Conservation (phyloP, 805 yeast species). For the Spathaspora girioi region DNA sequence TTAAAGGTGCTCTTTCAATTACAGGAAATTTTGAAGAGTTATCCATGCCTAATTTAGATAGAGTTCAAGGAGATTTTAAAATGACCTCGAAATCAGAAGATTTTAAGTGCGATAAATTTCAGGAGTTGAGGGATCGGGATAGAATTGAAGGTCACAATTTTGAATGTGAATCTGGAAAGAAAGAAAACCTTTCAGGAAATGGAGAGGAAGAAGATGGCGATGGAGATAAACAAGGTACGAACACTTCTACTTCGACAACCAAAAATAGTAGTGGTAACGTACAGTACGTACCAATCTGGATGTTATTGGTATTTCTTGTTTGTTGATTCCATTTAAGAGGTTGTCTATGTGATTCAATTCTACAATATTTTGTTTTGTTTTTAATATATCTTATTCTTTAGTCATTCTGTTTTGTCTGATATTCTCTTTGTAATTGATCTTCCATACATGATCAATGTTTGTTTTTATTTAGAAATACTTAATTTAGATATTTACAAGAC, state of each 20-base stretch:
- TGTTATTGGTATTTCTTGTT: background rate
- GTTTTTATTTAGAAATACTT: too few relatives aligned
- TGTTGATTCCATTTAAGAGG: background rate
- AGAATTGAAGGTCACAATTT: constrained; percentile 43
- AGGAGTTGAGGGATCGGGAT: constrained; percentile 25
- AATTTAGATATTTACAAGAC: too few relatives aligned
- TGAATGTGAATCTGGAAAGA: constrained; percentile 33
- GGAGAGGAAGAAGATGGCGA: background rate
- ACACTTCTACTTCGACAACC: too few relatives aligned
- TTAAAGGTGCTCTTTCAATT: constrained; percentile 40
- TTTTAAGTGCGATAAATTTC: constrained; percentile 33
- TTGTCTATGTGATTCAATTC: background rate
- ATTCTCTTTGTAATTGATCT: too few relatives aligned
- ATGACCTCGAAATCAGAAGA: constrained; percentile 32
- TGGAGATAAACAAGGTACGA: too few relatives aligned
- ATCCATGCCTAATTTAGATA: constrained; percentile 31
- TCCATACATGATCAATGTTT: too few relatives aligned
- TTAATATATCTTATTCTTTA: too few relatives aligned
- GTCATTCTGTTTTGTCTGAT: too few relatives aligned
- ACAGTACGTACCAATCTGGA: background rate
- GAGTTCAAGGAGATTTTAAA: constrained; percentile 41
- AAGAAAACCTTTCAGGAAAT: background rate
- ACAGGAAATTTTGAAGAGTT: constrained; percentile 37
- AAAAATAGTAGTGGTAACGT: background rate
- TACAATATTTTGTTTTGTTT: too few relatives aligned